These are phyloP conservation scores for Sisymbrium altissimum DNA, from an alignment of 345 rosid species.

Conservation along the genomic window DNA sequence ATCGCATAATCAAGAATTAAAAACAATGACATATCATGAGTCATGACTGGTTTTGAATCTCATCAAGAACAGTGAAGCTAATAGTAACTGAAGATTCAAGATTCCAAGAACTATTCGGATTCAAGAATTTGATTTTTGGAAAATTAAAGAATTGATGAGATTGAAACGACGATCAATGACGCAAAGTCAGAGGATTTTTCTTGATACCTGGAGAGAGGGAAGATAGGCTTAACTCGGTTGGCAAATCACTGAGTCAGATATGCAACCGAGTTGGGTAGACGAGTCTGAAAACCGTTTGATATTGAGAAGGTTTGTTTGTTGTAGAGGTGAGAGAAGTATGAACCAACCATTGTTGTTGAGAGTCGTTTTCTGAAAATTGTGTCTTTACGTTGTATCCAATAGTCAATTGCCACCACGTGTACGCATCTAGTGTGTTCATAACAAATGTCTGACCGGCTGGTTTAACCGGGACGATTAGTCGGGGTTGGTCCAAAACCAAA, in stretches of 20 bases:
- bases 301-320: neutral
- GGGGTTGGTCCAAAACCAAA: no score
- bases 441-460: no score
- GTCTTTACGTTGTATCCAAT: slow-evolving; percentile 28
- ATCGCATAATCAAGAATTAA: neutral
- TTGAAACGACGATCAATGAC: neutral
- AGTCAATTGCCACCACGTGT: neutral
- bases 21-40: neutral
- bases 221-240: neutral
- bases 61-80: neutral
- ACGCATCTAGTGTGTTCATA: no score
- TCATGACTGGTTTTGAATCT: neutral
- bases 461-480: no score
- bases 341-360: slow-evolving; percentile 24
- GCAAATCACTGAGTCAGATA: slow-evolving; percentile 13
- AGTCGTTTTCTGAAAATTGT: slow-evolving; percentile 11
- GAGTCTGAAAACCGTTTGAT: neutral
- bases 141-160: neutral
- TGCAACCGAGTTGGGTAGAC: neutral
- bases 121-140: no score
- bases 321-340: neutral
- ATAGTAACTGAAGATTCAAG: neutral
- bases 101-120: neutral
- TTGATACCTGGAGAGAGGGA: neutral
- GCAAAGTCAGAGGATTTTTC: neutral